Evolutionary conservation across 1,139 yeast species (phyloP).

Genomic region (Taphrina communis): DNA sequence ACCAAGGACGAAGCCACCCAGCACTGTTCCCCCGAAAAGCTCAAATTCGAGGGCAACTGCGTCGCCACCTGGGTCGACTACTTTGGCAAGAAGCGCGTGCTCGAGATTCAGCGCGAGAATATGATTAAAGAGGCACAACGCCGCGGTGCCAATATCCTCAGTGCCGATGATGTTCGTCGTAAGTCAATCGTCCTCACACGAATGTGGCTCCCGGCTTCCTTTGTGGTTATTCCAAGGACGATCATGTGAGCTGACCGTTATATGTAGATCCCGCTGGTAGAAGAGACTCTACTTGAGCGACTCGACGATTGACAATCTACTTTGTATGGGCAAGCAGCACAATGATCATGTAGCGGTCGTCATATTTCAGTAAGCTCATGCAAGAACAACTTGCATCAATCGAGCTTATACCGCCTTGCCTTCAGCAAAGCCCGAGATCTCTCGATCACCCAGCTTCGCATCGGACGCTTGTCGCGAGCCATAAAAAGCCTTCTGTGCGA

Average conservation of each 20-base stretch:
- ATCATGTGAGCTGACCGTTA: not conserved
- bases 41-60: constrained; percentile 29
- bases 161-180: constrained; percentile 36
- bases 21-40: constrained; percentile 21
- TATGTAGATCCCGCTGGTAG: constrained; percentile 36
- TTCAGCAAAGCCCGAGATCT: no score
- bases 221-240: not conserved
- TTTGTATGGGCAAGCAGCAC: no score
- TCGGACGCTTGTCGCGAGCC: no score
- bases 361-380: no score
- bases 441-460: no score
- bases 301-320: no score
- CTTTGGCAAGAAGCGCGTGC: constrained; percentile 40
- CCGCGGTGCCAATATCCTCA: constrained; percentile 31
- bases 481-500: no score
- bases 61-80: constrained; percentile 41
- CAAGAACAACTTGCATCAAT: no score
- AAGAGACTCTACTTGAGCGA: constrained; percentile 21
- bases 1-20: constrained; percentile 22
- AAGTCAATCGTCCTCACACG: not conserved
- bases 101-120: constrained; percentile 39
- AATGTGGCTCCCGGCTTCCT: no score
- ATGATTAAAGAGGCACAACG: constrained; percentile 40
- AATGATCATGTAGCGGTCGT: no score
- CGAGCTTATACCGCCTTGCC: no score